Base-by-base conservation (phyloP, 2,329 filamentous ascomycete genomes). In the Chrysoporthe deuterocubensis region DNA sequence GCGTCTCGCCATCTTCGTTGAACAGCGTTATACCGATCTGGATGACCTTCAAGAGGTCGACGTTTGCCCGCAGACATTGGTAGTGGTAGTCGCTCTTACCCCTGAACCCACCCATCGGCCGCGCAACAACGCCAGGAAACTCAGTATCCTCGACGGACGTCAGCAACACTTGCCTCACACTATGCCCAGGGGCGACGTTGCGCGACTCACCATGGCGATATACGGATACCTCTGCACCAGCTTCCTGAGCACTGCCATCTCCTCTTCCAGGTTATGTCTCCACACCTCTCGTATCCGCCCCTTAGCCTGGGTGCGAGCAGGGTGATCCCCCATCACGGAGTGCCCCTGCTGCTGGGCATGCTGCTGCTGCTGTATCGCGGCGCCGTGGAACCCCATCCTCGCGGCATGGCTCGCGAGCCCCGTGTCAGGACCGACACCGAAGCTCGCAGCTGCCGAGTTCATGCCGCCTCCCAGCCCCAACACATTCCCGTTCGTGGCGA, bases 51-150 rank as follows among this genome's bases (percentile, higher is more conserved):
- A 99, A 88, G 76, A 99, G 89, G 77, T 99, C 96, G 75, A 99
- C 96, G 77, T 99, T 99, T 74, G 94, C 96, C 70, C 96, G 92
- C 59, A 99, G 85, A 69, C 95, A 98, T 83, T 99, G 96, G 81
- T 99, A 99, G 78, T 99, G 96, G 77, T 99, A 99, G 75, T 97
- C 95, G 72, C 94, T 96, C 82, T 97, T 98, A 68, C 92, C 96
- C 69, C 92, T 89, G 79, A 99, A 99, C 66, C 91, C 89, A 61
- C 96, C 96, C 85, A 99, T 98, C 1, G 96, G 96, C 73, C 96
- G 89, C 37, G 95, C 93, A 64, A 99, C 95, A 64, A 99, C 94
- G 67, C 96, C 96, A n/a, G 96, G 96, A 74, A 99, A 99, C 78
- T 98, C 95, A 34, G 96, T 97, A 78, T 99, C 96, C 94, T 97